phyloP scores from a whole-genome alignment of 176 grass and related monocot species.

The Hordeum vulgare region MorexV3_pseudomolecules_assembly NC_058520.1:617406802-617407301 shows the following conservation, averaged over 20 bases:
- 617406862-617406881: too few relatives aligned
- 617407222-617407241: slow-evolving; percentile 36
- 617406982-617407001: too few relatives aligned
- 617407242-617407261: slow-evolving; percentile 32
- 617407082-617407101: background rate
- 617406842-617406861: slow-evolving; percentile 50
- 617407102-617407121: background rate
- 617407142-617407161: background rate
- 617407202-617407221: slow-evolving; percentile 32
- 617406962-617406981: background rate
- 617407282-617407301: background rate
- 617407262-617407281: slow-evolving; percentile 36
- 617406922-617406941: background rate
- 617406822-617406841: slow-evolving; percentile 51
- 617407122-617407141: background rate
- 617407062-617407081: background rate
- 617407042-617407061: too few relatives aligned
- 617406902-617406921: background rate
- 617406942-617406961: slow-evolving; percentile 10
- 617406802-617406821: slow-evolving; percentile 58
- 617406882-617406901: slow-evolving; percentile 12
- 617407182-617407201: background rate
- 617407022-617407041: too few relatives aligned
- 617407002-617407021: too few relatives aligned
- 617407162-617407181: background rate